Evolutionary conservation across 164 flowering plant genomes (phyloP), one percentile per base, ranked within the genome.

Genomic region (Magnolia sinica): DNA sequence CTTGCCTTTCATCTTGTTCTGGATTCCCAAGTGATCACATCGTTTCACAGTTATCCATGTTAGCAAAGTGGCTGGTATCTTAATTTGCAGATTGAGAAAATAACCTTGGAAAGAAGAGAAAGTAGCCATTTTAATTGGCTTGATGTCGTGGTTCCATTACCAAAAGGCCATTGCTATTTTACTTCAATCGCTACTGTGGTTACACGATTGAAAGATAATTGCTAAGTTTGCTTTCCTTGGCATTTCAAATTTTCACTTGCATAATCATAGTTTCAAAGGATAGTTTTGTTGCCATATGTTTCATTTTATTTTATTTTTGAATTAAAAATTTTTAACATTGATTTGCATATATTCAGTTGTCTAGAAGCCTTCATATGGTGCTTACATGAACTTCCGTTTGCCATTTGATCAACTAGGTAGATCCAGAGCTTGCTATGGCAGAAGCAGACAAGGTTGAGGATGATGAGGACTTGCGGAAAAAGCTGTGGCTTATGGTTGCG

Each of bases 391-490:
- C 22, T 8, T 78, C 50, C 10, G 49, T 50, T 80, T 50, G 52
- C 64, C 55, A 45, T 70, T 74, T 79, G 75, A 19, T 83, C 71
- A 52, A 63, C 50, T 84, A 96, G 99, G 96, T 96, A 78, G 99
- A 96, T 74, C 89, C 94, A 31, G 99, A 94, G 84, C 98, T 96
- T 82, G 99, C 99, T 50, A 96, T 88, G 99, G 99, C 99, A 77
- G 99, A 96, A 86, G 99, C 99, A 73, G 99, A 96, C 83, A 96
- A 94, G 82, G 98, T 94, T 82, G 99, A 96, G 85, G 98, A 94
- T 85, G 99, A 96, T 81, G 98, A 96, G 79, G 99, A 96, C 79
- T 83, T 94, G 85, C 87, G 98, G 86, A 96, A 94, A 87, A 96
- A 93, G 82, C 92, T 96, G 24, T 96, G 99, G 99, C 98, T 96